Base-by-base conservation (phyloP, 2,329 filamentous ascomycete species). In the Bipolaris zeicola region DNA sequence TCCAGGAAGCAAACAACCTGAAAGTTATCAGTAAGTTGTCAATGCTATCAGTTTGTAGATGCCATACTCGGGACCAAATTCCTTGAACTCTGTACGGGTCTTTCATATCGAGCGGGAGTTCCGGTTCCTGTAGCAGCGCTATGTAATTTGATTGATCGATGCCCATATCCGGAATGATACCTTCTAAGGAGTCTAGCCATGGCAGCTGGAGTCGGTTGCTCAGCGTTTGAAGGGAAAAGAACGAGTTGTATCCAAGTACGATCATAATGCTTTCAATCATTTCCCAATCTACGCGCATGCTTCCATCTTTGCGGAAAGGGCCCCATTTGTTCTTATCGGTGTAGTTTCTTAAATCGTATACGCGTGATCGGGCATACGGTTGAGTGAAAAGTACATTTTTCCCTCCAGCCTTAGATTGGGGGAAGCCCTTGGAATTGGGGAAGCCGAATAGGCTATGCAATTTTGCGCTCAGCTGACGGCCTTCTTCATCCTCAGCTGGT, bases 191-290 rank as follows among this genome's bases (percentile, higher is more conserved):
- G 10, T 65, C 45, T 1, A 57, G 56, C 73, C 74, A 76, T 2
- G 72, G 64, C 3, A 69, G 71, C 13, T 60, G 58, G 16, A 74
- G 71, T 1, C 54, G 53, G 1, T 60, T 62, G 3, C 65, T 54
- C 26, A 67, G 68, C 1, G 65, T 49, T 18, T 66, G 63, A 50
- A 67, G 70, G 49, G 69, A 73, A 13, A 67, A 55, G 4, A 62
- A 57, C 0, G 70, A 79, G 68, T 91, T 92, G 68, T 83, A 81
- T 3, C 83, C 83, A 3, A 93, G 74, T 2, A 89, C 85, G 3
- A 92, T 79, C 80, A 92, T 85, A 51, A 92, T 84, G 7, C 88
- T 87, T 74, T 93, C 90, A 10, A 92, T 77, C 77, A 90, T 91
- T 74, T 93, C 89, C 90, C 90, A 94, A 73, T 94, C 89, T 0